Evolutionary conservation across 768 basidiomycete species (phyloP), one percentile per base, ranked within the genome.

Genomic region (Phanerochaete carnosa): DNA sequence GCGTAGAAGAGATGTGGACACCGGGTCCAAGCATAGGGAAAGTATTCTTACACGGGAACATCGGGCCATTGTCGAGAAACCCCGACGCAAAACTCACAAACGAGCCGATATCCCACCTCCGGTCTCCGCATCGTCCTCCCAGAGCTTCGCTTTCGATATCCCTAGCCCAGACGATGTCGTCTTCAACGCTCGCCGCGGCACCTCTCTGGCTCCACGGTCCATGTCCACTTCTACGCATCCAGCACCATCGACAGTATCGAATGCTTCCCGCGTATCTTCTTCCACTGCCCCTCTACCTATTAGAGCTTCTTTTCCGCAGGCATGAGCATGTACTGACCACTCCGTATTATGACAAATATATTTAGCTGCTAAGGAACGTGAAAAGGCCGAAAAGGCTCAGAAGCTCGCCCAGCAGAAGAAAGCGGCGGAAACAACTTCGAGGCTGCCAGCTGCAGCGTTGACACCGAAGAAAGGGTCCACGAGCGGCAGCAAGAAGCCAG

Each of bases 111-210:
- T 66, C 47, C 66, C 64, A 9, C 64, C 72, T 22, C 74, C 79
- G n/a, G 73, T 73, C 55, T 62, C 76, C 43, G 67, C 69, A 8
- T 67, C 74, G 15, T 66, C 75, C 19, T 69, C 71, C 43, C 62
- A 67, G 22, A 73, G 76, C 2, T 92, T 92, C 70, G 75, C 84
- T 11, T 94, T 95, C 68, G 86, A 94, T 63, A 82, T 80, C 25
- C 92, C 92, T 35, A 97, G 95, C 73, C 96, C 96, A 23, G 96
- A 98, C 66, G 96, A 98, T 68, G 75, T 92, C 63, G 86, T 98
- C 9, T 77, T 90, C 66, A 85, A 84, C 65, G 92, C 94, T 57
- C 85, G 94, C 52, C 86, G 83, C 56, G 90, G 90, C 49, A 90
- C 94, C 3, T 75, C 86, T 30, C 74, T 89, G 51, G 79, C 73